Evolutionary conservation across 345 rosid genomes (phyloP).

Genomic region (Hevea brasiliensis): DNA sequence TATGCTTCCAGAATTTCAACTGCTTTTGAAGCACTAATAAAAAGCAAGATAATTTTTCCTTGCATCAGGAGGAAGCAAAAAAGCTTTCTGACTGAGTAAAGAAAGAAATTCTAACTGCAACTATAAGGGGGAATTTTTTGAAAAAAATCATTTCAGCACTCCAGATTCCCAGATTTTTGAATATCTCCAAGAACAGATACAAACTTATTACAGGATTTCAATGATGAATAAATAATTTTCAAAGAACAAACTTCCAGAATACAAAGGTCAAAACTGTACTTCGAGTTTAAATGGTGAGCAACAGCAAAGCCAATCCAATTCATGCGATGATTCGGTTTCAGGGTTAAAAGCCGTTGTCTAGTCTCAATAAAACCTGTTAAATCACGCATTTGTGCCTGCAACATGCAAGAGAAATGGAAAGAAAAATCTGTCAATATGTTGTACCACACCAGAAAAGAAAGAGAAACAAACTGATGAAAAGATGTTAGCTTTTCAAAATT

Average conservation of each 20-base stretch:
- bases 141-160: not conserved
- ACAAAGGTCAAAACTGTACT: slow-evolving; percentile 51
- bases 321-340: slow-evolving; percentile 98
- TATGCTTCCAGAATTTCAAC: slow-evolving; percentile 97
- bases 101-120: not conserved
- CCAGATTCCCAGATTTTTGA: not conserved
- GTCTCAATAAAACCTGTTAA: slow-evolving; percentile 95
- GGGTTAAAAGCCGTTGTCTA: slow-evolving; percentile 83
- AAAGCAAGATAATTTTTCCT: not conserved
- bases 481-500: not conserved
- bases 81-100: slow-evolving; percentile 1
- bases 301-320: slow-evolving; percentile 99
- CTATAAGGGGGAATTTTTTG: not conserved
- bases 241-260: not conserved
- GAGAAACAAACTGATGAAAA: not conserved
- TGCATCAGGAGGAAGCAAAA: not conserved
- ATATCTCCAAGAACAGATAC: not conserved
- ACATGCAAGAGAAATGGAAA: slow-evolving; percentile 10
- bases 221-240: not conserved
- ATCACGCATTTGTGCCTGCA: slow-evolving; percentile 99
- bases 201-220: not conserved
- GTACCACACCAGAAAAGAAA: not conserved
- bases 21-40: slow-evolving; percentile 78
- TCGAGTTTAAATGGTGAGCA: slow-evolving; percentile 83
- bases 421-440: not conserved